Base-by-base conservation (phyloP, 2,329 filamentous ascomycete species). In the Thelonectria rubi region DNA sequence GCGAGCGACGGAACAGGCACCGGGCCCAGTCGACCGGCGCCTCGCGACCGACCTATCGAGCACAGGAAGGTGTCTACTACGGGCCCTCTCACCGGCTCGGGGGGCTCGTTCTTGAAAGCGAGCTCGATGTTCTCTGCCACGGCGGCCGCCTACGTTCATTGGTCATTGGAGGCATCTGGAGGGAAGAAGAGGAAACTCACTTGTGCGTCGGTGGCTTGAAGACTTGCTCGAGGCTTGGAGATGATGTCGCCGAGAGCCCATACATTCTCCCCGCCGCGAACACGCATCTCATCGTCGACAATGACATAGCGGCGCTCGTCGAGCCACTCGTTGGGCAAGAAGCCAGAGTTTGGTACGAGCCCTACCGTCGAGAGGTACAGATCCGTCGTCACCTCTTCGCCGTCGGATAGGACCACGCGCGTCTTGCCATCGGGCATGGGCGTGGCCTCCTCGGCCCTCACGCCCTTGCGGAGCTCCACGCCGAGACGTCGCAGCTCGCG, bases 201-300 rank as follows among this genome's bases (percentile, higher is more conserved):
- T 72, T 86, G 84, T 65, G 84, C 84, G 59, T 85, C 87, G 0
- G 86, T 86, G 58, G 85, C 80, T 75, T 88, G 83, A 69, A 88
- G 88, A 1, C 85, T 85, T 6, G 85, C 81, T 21, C 79, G 77
- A 20, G 84, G 83, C 69, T 79, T 80, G 65, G 79, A 81, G 21
- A 86, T 80, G 43, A 85, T 73, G 57, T 87, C 84, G 21, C 84
- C 84, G 3, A 80, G 78, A 8, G 84, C 84, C 84, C 84, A 87
- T 21, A 85, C 78, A 53, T 79, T 73, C 15, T 78, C 71, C 12
- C 76, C 74, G 8, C 75, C 78, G 63, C 77, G 78, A 37, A 85
- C 84, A 37, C 77, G 78, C 71, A 83, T 79, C 67, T 74, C 80
- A 32, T 84, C 82, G 68, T 88, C 84, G 2, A 85, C 80, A 14